Evolutionary conservation across 495 filamentous ascomycete species (phyloP).

Genomic region (Aspergillus mulundensis): DNA sequence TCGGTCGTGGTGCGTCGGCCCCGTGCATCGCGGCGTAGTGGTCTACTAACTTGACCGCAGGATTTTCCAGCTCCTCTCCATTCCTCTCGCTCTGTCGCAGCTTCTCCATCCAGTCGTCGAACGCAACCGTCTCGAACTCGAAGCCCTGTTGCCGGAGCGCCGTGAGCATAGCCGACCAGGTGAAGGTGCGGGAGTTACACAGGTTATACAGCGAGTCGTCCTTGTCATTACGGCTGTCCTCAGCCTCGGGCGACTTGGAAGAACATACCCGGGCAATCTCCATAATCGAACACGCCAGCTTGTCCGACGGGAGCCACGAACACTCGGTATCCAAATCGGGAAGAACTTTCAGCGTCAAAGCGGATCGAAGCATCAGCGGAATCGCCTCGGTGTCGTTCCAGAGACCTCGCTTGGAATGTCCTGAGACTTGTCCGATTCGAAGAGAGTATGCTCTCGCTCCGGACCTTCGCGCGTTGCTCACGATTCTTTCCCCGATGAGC

Average conservation of each 20-base stretch:
- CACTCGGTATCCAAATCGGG: conserved; percentile 44
- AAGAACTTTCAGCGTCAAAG: conserved; percentile 43
- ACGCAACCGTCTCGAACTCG: conserved; percentile 44
- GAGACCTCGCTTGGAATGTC: conserved; percentile 44
- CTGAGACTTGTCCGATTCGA: conserved; percentile 59
- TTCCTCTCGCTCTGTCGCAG: conserved; percentile 42
- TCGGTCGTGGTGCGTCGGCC: background rate
- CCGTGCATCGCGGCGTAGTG: conserved; percentile 45
- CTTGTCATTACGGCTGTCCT: background rate
- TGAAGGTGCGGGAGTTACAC: conserved; percentile 45
- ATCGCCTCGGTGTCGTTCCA: conserved; percentile 60
- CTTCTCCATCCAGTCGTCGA: conserved; percentile 46
- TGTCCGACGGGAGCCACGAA: conserved; percentile 57
- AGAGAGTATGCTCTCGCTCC: conserved; percentile 45
- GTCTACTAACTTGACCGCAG: conserved; percentile 56
- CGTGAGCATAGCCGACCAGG: conserved; percentile 50
- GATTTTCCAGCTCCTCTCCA: conserved; percentile 46
- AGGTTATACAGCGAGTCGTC: conserved; percentile 51
- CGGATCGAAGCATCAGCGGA: conserved; percentile 53
- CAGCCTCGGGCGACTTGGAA: background rate
- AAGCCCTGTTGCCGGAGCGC: conserved; percentile 38
- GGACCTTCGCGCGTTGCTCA: conserved; percentile 32
- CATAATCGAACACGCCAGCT: conserved; percentile 41
- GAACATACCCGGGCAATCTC: conserved; percentile 41
- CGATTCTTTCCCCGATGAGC: conserved; percentile 50